Conservation (phyloP, 306 rosid species). For the Cucumis sativus region Cucumber_9930_V3 NC_026656.2:21132501-21133000, state of each 20-base stretch:
- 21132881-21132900: conserved; percentile 62
- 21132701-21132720: conserved; percentile 13
- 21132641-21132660: not conserved
- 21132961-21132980: conserved; percentile 49
- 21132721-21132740: conserved; percentile 11
- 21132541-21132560: too few species aligned
- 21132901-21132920: conserved; percentile 32
- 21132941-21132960: conserved; percentile 22
- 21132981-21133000: conserved; percentile 70
- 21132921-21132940: conserved; percentile 53
- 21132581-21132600: not conserved
- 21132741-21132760: conserved; percentile 18
- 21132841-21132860: conserved; percentile 53
- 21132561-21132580: too few species aligned
- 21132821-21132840: conserved; percentile 44
- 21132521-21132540: too few species aligned
- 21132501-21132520: too few species aligned
- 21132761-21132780: conserved; percentile 58
- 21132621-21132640: not conserved
- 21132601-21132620: not conserved
- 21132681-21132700: conserved; percentile 18
- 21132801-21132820: conserved; percentile 33
- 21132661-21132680: not conserved
- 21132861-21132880: conserved; percentile 73
- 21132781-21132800: conserved; percentile 38